A percentile compares a stretch with the other conserved stretches of the same genome.
These are phyloP conservation scores for Euphorbia tirucalli DNA, from an alignment of 345 rosid genomes.

Conservation along the genomic window DNA sequence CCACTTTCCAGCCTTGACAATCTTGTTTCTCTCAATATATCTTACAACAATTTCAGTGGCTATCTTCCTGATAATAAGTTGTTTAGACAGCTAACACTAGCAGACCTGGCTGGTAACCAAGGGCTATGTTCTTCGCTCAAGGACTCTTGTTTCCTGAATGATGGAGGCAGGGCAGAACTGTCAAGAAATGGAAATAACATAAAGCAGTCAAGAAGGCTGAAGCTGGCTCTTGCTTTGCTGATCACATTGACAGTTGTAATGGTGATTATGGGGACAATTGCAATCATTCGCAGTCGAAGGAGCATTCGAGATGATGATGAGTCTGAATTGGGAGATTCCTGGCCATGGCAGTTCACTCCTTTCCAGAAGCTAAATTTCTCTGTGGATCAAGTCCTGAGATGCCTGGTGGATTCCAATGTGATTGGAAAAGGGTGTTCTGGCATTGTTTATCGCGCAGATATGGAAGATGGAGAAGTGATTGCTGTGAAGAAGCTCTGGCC, in stretches of 20 bases:
- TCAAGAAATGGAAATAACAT: conserved; percentile 23
- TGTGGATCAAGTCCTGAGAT: conserved; percentile 71
- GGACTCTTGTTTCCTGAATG: conserved; percentile 60
- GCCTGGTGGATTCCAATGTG: conserved; percentile 77
- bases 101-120: conserved; percentile 57
- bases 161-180: conserved; percentile 34
- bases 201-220: conserved; percentile 49
- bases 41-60: conserved; percentile 79
- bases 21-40: conserved; percentile 78
- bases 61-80: conserved; percentile 85
- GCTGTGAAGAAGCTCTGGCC: conserved; percentile 98
- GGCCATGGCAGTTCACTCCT: conserved; percentile 94
- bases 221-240: conserved; percentile 70
- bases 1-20: conserved; percentile 63
- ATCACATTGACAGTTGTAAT: conserved; percentile 62
- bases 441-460: conserved; percentile 82
- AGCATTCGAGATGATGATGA: conserved; percentile 48
- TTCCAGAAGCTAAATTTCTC: conserved; percentile 94
- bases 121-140: conserved; percentile 60
- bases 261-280: conserved; percentile 68
- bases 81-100: conserved; percentile 58
- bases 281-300: conserved; percentile 57
- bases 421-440: conserved; percentile 96
- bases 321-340: conserved; percentile 81
- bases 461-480: conserved; percentile 78